Evolutionary conservation across 1,284 basidiomycete genomes (phyloP).

Genomic region (Trichosporon coremiiforme): DNA sequence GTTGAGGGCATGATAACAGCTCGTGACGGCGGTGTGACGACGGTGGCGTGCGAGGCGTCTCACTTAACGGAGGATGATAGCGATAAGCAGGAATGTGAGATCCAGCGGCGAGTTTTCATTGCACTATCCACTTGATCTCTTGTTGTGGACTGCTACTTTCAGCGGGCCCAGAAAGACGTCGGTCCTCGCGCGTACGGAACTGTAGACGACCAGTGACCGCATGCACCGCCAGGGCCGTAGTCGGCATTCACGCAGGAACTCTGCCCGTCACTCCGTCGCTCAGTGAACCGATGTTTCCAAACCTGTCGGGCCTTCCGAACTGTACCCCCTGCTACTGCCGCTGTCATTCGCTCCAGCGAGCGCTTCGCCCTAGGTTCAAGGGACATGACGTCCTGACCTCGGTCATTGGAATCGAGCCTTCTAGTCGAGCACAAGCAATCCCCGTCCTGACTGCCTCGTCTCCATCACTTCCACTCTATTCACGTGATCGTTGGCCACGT

Average conservation of each 20-base stretch:
- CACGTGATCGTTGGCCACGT: background rate
- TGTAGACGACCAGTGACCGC: background rate
- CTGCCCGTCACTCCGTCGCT: background rate
- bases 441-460: background rate
- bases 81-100: background rate
- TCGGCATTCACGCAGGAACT: background rate
- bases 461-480: background rate
- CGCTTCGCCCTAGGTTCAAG: background rate
- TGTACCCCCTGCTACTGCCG: background rate
- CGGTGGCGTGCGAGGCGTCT: too few relatives aligned
- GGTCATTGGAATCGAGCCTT: background rate
- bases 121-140: background rate
- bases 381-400: conserved; percentile 2
- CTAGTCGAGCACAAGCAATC: background rate
- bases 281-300: background rate
- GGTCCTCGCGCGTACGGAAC: background rate
- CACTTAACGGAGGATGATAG: background rate
- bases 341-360: background rate
- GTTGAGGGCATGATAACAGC: background rate
- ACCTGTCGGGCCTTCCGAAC: background rate
- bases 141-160: background rate
- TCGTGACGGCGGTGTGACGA: background rate
- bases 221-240: background rate
- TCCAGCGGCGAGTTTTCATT: background rate
- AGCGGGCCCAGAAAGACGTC: background rate